These are phyloP conservation scores for Lobulomyces angularis DNA, from an alignment of 192 early-diverging fungal species.

Conservation along the genomic window DNA sequence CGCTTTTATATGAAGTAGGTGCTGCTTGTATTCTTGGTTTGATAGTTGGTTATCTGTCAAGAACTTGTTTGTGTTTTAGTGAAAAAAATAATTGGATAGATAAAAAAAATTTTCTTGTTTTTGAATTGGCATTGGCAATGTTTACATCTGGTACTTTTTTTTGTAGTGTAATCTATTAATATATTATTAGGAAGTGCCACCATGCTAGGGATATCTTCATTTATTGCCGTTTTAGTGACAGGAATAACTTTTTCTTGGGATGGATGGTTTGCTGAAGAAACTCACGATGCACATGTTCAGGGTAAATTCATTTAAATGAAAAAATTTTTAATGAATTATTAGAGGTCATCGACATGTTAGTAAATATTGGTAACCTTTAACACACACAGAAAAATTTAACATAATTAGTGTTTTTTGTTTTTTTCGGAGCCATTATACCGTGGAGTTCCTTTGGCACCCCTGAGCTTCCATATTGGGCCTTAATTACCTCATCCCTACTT, in stretches of 20 bases:
- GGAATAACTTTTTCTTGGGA: conserved; percentile 81
- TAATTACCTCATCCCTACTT: conserved; percentile 43
- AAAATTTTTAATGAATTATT: too few species aligned
- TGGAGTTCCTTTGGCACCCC: conserved; percentile 51
- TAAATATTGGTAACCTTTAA: too few species aligned
- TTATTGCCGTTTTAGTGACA: conserved; percentile 8
- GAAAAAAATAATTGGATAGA: conserved; percentile 67
- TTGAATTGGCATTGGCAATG: conserved; percentile 59
- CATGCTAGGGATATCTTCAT: conserved; percentile 12
- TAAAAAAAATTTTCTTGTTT: conserved; percentile 72
- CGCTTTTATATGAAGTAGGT: conserved; percentile 65
- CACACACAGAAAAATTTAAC: too few species aligned
- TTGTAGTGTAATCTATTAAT: conserved; percentile 62
- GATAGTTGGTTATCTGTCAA: conserved; percentile 54
- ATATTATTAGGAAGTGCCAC: conserved; percentile 43
- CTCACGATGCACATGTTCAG: conserved; percentile 71
- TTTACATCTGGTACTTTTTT: conserved; percentile 25
- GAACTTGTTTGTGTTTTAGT: conserved; percentile 53
- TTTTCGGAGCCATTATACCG: conserved; percentile 67
- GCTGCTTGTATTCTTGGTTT: conserved; percentile 60
- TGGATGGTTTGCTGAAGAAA: conserved; percentile 71
- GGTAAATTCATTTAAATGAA: too few species aligned
- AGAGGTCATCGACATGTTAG: too few species aligned
- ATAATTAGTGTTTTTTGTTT: conserved; percentile 82
- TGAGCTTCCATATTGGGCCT: conserved; percentile 50